Base-by-base conservation (phyloP, 768 basidiomycete species). In the Suillus spraguei region DNA sequence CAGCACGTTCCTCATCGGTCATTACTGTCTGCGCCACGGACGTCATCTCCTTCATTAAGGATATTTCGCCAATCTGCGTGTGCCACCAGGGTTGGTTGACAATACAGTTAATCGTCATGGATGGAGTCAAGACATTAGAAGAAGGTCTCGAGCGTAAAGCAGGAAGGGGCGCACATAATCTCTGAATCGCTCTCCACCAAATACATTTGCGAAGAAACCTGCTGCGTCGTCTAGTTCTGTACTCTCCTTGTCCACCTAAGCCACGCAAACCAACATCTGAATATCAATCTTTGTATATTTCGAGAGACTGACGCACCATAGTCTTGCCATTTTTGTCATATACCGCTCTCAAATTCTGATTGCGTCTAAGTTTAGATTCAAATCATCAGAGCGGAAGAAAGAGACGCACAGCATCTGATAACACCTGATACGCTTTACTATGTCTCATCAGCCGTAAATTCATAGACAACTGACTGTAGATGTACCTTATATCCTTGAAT, bases 321-420 rank as follows among this genome's bases (percentile, higher is more conserved):
- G 87, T 85, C 77, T 92, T 94, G 50, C 97, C 97, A 80, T 97
- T 90, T 80, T 94, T 95, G 76, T 99, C 95, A 71, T 99, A 99
- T 24, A 95, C 91, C 0, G 87, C 86, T 52, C 97, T 87, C 50
- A 91, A 75, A 79, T 99, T 93, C 85, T 92, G 41, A 44, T 41
- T 28, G 59, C 47, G 16, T 41, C 14, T 47, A 6, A 16, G 64
- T 47, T 38, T 22, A 14, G 11, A 10, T 17, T 60, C 28, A 54
- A 33, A 17, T 14, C 10, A 39, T 61, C 42, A 61, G 22, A 62
- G 64, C 52, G 62, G 53, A 53, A 63, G 64, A 53, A 64, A 60
- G 24, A 64, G 44, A 76, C 88, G 68, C 76, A 93, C 92, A 67
- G 91, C 77, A 77, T 95, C 91, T 55, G 92, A 91, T 35, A 95